Percentiles rank a stretch among this genome's conserved stretches.
Conservation (phyloP, 2,329 filamentous ascomycete species). For the Sporothrix phasma region DNA sequence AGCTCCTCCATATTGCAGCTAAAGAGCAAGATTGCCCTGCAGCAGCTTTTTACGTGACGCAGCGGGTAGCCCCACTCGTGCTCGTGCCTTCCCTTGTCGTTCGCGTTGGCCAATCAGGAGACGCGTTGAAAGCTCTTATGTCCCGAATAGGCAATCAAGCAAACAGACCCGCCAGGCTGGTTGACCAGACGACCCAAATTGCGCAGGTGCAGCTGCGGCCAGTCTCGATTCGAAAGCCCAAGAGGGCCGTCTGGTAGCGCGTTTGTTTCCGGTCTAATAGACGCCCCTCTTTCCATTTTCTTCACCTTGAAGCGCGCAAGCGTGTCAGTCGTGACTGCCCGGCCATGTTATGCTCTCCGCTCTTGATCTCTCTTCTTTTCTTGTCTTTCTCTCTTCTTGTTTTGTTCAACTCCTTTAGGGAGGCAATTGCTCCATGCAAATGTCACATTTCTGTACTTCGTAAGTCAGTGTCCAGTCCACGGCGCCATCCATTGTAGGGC, state of each 20-base stretch:
- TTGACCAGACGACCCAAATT: slow-evolving; percentile 18
- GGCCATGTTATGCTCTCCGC: neutral
- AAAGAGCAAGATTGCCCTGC: slow-evolving; percentile 9
- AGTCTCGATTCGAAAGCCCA: neutral
- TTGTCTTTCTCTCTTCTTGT: neutral
- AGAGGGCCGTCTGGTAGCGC: slow-evolving; percentile 11
- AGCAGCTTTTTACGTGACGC: slow-evolving; percentile 16
- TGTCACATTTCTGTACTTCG: neutral
- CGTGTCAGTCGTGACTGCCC: neutral
- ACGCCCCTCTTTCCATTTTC: neutral
- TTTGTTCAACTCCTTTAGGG: neutral
- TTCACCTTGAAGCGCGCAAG: slow-evolving; percentile 1
- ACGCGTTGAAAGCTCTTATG: slow-evolving; percentile 15
- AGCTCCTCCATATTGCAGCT: neutral
- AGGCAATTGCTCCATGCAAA: neutral
- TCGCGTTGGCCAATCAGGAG: slow-evolving; percentile 20
- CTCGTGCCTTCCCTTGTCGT: slow-evolving; percentile 14
- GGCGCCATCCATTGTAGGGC: neutral
- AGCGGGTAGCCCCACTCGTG: slow-evolving; percentile 12
- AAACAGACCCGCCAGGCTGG: slow-evolving; percentile 15
- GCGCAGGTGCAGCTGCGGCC: neutral
- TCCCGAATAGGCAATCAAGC: slow-evolving; percentile 18
- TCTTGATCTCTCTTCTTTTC: neutral
- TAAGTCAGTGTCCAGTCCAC: neutral
- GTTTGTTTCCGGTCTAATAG: slow-evolving; percentile 17